phyloP scores from a whole-genome alignment of 1,139 yeast genomes.

The Blastobotrys niveus region DNA sequence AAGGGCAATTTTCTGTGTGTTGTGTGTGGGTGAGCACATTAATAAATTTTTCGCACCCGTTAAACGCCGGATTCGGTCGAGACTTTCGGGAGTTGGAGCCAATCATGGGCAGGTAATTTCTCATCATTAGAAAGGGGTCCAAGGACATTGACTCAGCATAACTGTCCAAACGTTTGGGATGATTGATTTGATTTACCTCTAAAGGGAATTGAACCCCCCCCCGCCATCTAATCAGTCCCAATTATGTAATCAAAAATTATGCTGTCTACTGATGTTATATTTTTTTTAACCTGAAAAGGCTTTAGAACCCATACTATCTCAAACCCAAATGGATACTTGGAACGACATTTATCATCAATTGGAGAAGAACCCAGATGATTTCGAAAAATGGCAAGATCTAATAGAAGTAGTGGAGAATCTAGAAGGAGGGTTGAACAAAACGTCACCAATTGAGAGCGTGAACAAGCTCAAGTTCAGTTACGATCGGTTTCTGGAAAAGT shows the following conservation, averaged over 20 bases:
- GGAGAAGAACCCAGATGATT: conserved; percentile 36
- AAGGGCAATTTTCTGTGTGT: too few relatives aligned
- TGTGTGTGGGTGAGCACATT: too few relatives aligned
- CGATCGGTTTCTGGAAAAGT: conserved; percentile 51
- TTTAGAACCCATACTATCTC: not conserved
- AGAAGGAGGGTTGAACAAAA: conserved; percentile 42
- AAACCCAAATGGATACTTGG: conserved; percentile 18
- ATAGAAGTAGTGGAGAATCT: conserved; percentile 35
- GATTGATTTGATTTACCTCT: too few relatives aligned
- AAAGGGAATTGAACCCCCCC: too few relatives aligned
- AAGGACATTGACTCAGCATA: too few relatives aligned
- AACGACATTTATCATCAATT: conserved; percentile 27
- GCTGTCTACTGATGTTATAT: not conserved
- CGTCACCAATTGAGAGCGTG: conserved; percentile 40
- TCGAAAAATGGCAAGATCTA: conserved; percentile 47
- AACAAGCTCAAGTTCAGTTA: conserved; percentile 48
- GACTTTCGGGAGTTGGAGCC: not conserved
- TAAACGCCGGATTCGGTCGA: too few relatives aligned
- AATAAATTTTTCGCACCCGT: too few relatives aligned
- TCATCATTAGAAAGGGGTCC: too few relatives aligned
- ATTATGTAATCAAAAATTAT: too few relatives aligned
- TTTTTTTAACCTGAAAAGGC: not conserved
- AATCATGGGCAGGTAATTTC: conserved; percentile 5
- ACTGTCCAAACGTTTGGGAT: too few relatives aligned
- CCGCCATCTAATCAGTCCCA: too few relatives aligned